Percentiles rank a stretch among this genome's conserved stretches.
Conservation (phyloP, 495 filamentous ascomycete genomes). For the Chaetomidium leptoderma region DNA sequence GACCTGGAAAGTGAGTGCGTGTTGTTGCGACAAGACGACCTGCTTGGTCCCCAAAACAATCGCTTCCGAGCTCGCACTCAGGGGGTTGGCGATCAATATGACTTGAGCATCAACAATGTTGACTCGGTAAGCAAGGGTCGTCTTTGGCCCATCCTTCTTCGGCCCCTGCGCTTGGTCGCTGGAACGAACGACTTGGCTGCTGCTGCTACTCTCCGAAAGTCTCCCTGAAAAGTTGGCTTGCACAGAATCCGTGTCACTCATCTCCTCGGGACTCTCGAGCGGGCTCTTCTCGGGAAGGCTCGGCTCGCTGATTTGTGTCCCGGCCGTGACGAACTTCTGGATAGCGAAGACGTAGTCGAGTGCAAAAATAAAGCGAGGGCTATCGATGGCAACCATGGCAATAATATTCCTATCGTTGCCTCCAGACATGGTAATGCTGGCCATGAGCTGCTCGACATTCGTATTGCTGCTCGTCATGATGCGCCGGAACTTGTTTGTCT, state of each 20-base stretch:
- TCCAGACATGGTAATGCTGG: conserved; percentile 86
- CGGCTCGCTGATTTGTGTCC: conserved; percentile 57
- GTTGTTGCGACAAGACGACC: conserved; percentile 85
- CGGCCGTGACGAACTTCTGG: conserved; percentile 69
- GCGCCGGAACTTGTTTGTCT: conserved; percentile 92
- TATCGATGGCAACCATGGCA: conserved; percentile 91
- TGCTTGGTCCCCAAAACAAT: conserved; percentile 95
- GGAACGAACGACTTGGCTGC: conserved; percentile 6
- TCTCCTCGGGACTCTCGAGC: conserved; percentile 55
- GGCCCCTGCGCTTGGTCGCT: conserved; percentile 7
- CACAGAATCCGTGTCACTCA: conserved; percentile 53
- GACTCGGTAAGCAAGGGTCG: conserved; percentile 81
- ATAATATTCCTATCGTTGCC: conserved; percentile 79
- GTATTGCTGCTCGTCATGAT: conserved; percentile 97
- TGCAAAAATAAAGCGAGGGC: conserved; percentile 89
- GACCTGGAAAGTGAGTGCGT: conserved; percentile 87
- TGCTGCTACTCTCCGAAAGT: conserved; percentile 26
- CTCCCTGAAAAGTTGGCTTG: conserved; percentile 33
- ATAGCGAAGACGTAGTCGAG: conserved; percentile 92
- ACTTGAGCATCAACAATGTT: conserved; percentile 95
- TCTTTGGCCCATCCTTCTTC: conserved; percentile 44
- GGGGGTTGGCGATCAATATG: conserved; percentile 90
- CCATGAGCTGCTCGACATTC: conserved; percentile 96
- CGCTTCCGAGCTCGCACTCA: conserved; percentile 83
- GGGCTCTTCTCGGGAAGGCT: conserved; percentile 52